These are phyloP conservation scores for Salix exigua DNA, from an alignment of 345 rosid genomes.

Conservation along the genomic window DNA sequence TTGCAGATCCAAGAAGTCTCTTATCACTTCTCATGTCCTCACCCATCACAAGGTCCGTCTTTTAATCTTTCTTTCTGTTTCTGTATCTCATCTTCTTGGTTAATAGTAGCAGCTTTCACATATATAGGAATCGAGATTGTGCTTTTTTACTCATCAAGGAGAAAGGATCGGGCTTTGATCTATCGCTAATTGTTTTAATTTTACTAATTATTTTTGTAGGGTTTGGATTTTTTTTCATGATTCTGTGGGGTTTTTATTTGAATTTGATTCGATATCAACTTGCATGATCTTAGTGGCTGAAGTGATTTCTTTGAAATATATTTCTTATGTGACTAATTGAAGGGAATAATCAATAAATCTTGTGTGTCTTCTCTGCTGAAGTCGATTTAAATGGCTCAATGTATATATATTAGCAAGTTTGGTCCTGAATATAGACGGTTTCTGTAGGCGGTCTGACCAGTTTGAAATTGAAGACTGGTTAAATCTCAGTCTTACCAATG, in stretches of 20 bases:
- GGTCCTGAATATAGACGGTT: too few species aligned
- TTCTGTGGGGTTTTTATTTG: background rate
- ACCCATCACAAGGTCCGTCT: constrained; percentile 45
- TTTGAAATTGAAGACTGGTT: background rate
- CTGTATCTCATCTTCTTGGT: background rate
- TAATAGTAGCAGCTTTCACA: background rate
- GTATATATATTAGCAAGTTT: too few species aligned
- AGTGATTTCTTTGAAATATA: background rate
- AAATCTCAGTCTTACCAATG: background rate
- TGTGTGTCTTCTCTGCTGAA: too few species aligned
- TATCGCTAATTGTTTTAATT: background rate
- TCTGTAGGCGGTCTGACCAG: too few species aligned
- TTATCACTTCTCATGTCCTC: constrained; percentile 57
- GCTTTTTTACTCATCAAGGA: background rate
- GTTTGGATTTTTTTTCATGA: background rate
- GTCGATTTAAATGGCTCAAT: too few species aligned
- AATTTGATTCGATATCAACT: background rate
- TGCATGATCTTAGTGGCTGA: background rate
- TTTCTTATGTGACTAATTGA: background rate
- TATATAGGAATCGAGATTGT: background rate
- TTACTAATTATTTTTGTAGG: background rate
- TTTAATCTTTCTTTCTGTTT: background rate
- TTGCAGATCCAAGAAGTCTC: constrained; percentile 78
- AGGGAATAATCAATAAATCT: background rate
- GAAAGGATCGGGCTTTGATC: too few species aligned